These are phyloP conservation scores for Kazachstania taianensis DNA, from an alignment of 805 yeast species.

Conservation along the genomic window DNA sequence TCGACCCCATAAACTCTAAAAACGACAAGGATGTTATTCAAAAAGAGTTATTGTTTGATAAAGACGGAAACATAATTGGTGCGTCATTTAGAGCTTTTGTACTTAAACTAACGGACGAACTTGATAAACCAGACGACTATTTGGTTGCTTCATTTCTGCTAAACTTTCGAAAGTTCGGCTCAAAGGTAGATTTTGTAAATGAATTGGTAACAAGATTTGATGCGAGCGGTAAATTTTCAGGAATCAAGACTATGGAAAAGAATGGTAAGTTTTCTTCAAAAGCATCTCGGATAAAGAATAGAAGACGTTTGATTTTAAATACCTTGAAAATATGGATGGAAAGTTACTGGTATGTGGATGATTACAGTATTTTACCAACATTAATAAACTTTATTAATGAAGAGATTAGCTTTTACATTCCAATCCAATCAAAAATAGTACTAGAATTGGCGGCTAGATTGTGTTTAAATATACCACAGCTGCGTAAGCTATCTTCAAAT, in stretches of 20 bases:
- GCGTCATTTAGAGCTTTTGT: conserved; percentile 65
- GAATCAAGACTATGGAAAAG: conserved; percentile 26
- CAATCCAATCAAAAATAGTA: conserved; percentile 53
- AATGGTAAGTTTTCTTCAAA: conserved; percentile 33
- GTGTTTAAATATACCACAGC: conserved; percentile 28
- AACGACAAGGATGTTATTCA: conserved; percentile 19
- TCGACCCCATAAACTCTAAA: conserved; percentile 7
- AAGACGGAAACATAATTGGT: conserved; percentile 47
- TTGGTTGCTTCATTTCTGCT: conserved; percentile 66
- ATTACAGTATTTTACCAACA: conserved; percentile 53
- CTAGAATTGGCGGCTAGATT: conserved; percentile 54
- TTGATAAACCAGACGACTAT: conserved; percentile 51
- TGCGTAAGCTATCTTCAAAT: background rate
- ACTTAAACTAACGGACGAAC: conserved; percentile 56
- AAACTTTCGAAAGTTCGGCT: conserved; percentile 63
- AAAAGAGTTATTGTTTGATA: conserved; percentile 33
- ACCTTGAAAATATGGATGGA: conserved; percentile 80
- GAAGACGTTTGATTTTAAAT: conserved; percentile 58
- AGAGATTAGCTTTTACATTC: conserved; percentile 50
- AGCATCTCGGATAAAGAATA: conserved; percentile 41
- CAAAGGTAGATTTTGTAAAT: conserved; percentile 56
- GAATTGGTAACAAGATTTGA: conserved; percentile 60
- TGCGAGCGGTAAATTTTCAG: conserved; percentile 30
- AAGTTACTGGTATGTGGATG: conserved; percentile 74
- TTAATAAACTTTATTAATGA: conserved; percentile 73